These are phyloP conservation scores for Ophiostoma triangulosporum DNA, from an alignment of 2,329 filamentous ascomycete species.

Conservation along the genomic window DNA sequence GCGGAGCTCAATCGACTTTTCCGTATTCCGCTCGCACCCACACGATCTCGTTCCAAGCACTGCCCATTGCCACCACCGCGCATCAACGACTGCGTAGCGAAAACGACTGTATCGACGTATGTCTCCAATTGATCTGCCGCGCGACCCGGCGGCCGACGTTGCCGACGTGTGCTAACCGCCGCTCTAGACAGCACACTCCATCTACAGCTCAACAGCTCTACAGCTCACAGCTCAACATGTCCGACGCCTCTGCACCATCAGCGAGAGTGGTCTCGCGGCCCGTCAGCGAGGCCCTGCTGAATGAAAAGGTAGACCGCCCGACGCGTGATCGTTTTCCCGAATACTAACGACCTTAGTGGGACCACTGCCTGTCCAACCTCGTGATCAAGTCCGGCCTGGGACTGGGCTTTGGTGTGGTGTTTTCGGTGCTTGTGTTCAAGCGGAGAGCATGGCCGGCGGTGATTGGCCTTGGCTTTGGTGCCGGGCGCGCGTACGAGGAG, in stretches of 20 bases:
- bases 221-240: constrained; percentile 33
- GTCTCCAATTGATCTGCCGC: neutral
- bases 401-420: constrained; percentile 93
- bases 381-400: constrained; percentile 94
- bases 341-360: constrained; percentile 53
- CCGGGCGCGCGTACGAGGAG: constrained; percentile 94
- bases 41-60: neutral
- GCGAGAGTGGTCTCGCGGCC: constrained; percentile 60
- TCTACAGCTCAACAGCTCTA: neutral
- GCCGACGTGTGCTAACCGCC: neutral
- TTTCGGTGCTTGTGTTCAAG: constrained; percentile 97
- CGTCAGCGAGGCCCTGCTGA: constrained; percentile 93
- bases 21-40: neutral
- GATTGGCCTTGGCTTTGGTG: constrained; percentile 86
- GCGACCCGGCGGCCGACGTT: too few relatives aligned
- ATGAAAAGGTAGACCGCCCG: constrained; percentile 85
- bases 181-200: neutral
- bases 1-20: neutral
- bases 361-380: constrained; percentile 93
- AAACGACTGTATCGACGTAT: neutral
- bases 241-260: constrained; percentile 38
- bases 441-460: constrained; percentile 96
- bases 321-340: too few relatives aligned
- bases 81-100: neutral
- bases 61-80: neutral